Base-by-base conservation (phyloP, 441 rosid species). In the Raphanus hybrid region DNA sequence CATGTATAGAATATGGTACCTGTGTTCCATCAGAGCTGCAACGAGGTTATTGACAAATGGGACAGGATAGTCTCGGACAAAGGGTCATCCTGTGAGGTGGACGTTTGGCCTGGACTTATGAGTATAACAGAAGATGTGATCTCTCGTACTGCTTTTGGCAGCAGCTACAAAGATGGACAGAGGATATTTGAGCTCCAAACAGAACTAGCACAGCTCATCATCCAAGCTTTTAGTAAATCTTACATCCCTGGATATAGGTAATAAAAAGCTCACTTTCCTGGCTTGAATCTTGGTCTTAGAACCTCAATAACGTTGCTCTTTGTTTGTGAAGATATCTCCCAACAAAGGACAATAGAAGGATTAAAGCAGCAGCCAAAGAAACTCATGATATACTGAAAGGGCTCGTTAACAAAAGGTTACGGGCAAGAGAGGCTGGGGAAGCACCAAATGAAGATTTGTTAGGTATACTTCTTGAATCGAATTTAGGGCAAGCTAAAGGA, bases 1-100 rank as follows among this genome's bases (percentile, higher is more conserved):
- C 18, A 18, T 57, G 61, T 18, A 57, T 18, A 57, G 61, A 57
- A 18, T 57, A 57, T 57, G 61, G 29, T 18, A 57, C 61, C 61
- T 8, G 61, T 20, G 61, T 57, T 57, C 61, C 61, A 57, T n/a
- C 61, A 57, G 61, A 57, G 61, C 61, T 57, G 61, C 61, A 57
- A 9, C 61, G n/a, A 57, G 29, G 61, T 57, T 1, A 29, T 57
- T 57, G 29, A 0, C 61, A 3, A 57, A 57, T 57, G 61, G 61
- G 61, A 57, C 61, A 57, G 9, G 61, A 57, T 57, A 10, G 29
- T 57, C 2, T 57, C 61, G 6, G 61, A 57, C 29, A 57, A 57
- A 57, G 61, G 61, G 61, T 57, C 29, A 8, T 57, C 61, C 2
- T 57, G 61, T 57, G 61, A 57, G n/a, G 61, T 57, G 61, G 61